Evolutionary conservation across 352 stramenopile species (phyloP).

Genomic region (Pythium brachiatum): DNA sequence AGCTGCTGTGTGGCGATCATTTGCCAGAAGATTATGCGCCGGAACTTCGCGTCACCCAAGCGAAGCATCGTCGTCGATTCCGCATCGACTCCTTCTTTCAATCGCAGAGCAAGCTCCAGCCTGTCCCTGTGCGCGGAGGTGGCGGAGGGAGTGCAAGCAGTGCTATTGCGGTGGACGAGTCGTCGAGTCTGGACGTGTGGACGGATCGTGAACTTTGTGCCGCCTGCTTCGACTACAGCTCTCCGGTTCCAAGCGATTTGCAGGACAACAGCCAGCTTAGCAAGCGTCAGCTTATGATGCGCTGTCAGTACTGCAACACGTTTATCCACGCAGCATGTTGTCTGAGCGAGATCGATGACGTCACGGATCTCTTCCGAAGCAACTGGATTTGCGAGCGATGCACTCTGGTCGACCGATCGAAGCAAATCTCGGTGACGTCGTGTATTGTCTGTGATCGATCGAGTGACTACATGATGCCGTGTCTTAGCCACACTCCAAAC

Average conservation of each 20-base stretch:
- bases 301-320: conserved; percentile 83
- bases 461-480: conserved; percentile 83
- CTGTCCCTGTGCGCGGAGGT: conserved; percentile 12
- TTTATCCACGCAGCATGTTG: conserved; percentile 82
- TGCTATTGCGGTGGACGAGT: background rate
- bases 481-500: conserved; percentile 22
- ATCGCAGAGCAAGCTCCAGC: conserved; percentile 48
- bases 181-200: conserved; percentile 30
- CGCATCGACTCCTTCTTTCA: conserved; percentile 76
- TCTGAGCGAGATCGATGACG: conserved; percentile 63
- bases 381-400: conserved; percentile 88
- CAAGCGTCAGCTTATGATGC: conserved; percentile 81
- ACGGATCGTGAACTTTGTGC: conserved; percentile 70
- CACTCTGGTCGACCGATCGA: conserved; percentile 40
- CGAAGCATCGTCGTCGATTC: conserved; percentile 52
- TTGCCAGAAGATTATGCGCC: conserved; percentile 44
- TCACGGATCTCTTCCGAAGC: conserved; percentile 54
- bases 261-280: conserved; percentile 53
- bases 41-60: conserved; percentile 42
- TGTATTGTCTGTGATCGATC: conserved; percentile 69
- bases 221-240: conserved; percentile 75
- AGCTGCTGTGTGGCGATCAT: conserved; percentile 59
- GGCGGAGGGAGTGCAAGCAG: background rate
- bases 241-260: conserved; percentile 42
- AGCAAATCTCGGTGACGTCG: conserved; percentile 30